phyloP scores from a whole-genome alignment of 352 stramenopile genomes.

The Phytophthora crassamura region DNA sequence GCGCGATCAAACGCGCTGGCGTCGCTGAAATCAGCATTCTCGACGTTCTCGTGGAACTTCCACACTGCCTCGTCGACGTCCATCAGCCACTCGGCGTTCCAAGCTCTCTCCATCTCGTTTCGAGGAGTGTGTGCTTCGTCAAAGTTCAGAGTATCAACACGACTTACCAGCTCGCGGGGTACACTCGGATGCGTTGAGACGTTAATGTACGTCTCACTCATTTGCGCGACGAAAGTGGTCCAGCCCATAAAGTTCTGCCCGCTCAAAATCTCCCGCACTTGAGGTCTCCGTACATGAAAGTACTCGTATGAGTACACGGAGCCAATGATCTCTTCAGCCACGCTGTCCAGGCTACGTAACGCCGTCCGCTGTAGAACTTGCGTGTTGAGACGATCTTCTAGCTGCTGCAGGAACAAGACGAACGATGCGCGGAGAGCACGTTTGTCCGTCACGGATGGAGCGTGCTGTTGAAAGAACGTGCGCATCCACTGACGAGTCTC shows the following conservation, averaged over 20 bases:
- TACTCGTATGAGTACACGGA: conserved; percentile 52
- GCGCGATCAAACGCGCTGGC: too few species aligned
- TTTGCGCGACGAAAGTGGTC: conserved; percentile 54
- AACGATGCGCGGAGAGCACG: conserved; percentile 38
- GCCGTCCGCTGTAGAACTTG: conserved; percentile 42
- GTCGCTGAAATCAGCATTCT: too few species aligned
- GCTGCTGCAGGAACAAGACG: conserved; percentile 36
- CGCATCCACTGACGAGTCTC: conserved; percentile 42
- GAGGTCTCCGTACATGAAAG: conserved; percentile 41
- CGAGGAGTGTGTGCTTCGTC: not conserved
- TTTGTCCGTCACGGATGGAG: conserved; percentile 37
- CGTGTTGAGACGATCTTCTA: conserved; percentile 43
- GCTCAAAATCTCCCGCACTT: conserved; percentile 48
- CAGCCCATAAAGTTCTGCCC: conserved; percentile 49
- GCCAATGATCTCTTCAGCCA: conserved; percentile 56
- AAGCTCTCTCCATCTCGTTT: conserved; percentile 39
- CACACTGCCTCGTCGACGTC: conserved; percentile 47
- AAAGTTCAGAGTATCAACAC: not conserved
- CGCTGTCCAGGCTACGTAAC: conserved; percentile 37
- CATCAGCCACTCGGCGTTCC: conserved; percentile 51
- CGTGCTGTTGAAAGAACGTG: conserved; percentile 40
- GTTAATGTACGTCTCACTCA: conserved; percentile 51
- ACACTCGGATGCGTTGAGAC: not conserved
- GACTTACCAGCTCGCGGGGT: not conserved
- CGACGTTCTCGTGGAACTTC: conserved; percentile 19